Conservation (phyloP, 2,329 filamentous ascomycete genomes). For the Aureobasidium sp. region DNA sequence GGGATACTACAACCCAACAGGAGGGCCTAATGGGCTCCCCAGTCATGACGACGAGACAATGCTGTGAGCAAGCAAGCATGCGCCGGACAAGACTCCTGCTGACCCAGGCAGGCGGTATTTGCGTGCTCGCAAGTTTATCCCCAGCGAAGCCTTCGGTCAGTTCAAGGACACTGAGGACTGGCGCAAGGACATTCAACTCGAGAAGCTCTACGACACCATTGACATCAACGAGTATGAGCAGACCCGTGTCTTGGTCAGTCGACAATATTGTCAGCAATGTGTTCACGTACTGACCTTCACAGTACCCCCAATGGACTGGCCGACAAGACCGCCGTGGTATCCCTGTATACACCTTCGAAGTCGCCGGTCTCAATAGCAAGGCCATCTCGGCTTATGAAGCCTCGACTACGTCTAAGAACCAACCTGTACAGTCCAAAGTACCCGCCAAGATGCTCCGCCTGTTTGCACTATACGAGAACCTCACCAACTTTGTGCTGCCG, state of each 20-base stretch:
- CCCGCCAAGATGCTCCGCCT: constrained; percentile 72
- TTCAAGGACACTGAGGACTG: constrained; percentile 86
- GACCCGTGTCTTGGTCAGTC: constrained; percentile 61
- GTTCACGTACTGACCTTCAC: constrained; percentile 9
- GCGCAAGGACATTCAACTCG: constrained; percentile 70
- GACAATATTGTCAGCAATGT: neutral
- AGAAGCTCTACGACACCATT: constrained; percentile 76
- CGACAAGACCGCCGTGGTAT: constrained; percentile 85
- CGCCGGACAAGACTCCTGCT: constrained; percentile 1
- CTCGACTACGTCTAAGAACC: constrained; percentile 47
- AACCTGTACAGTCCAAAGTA: constrained; percentile 52
- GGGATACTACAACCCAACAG: constrained; percentile 49
- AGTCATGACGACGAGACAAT: constrained; percentile 68
- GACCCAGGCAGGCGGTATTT: constrained; percentile 60
- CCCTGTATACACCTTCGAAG: constrained; percentile 84
- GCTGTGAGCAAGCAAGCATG: constrained; percentile 43
- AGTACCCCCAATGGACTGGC: constrained; percentile 95
- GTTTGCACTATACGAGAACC: constrained; percentile 88
- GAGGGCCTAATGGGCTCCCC: constrained; percentile 27
- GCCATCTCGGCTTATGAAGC: constrained; percentile 73
- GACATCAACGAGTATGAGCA: constrained; percentile 77
- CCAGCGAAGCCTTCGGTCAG: constrained; percentile 69
- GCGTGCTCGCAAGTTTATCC: constrained; percentile 72
- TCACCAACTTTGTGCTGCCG: constrained; percentile 79
- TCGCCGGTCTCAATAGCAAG: constrained; percentile 74